Conservation (phyloP, 2,329 filamentous ascomycete species). For the Aspergillus sp. region DNA sequence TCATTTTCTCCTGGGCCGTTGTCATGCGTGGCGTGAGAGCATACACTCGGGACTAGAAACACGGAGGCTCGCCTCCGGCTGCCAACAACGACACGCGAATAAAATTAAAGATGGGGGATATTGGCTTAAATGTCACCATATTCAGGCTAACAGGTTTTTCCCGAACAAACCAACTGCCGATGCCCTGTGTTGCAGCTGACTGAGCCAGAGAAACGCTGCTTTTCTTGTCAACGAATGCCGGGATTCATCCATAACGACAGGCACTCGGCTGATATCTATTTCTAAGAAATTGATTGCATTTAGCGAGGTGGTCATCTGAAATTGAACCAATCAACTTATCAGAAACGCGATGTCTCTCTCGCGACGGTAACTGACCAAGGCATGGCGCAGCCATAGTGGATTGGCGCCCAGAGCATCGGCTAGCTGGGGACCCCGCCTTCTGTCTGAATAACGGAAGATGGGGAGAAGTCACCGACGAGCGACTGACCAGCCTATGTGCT, state of each 20-base stretch:
- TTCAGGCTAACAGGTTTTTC: not conserved
- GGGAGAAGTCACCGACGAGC: not conserved
- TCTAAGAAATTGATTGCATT: not conserved
- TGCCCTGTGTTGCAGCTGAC: not conserved
- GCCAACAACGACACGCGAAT: not conserved
- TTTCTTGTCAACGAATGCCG: not conserved
- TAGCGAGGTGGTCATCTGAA: not conserved
- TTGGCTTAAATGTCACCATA: conserved; percentile 2
- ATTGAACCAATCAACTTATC: not conserved
- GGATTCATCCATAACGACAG: not conserved
- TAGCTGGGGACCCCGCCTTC: not conserved
- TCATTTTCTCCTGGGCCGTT: conserved; percentile 14
- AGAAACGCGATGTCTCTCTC: not conserved
- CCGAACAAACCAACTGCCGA: not conserved
- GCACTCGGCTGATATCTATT: not conserved
- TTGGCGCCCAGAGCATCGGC: conserved; percentile 6
- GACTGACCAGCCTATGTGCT: not conserved
- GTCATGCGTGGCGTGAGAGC: not conserved
- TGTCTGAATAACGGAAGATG: not conserved
- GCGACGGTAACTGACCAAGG: not conserved
- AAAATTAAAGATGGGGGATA: not conserved
- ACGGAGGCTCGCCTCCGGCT: not conserved
- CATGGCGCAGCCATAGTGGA: conserved; percentile 3
- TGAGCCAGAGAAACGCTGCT: not conserved
- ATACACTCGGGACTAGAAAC: not conserved